phyloP scores from a whole-genome alignment of 148 eudicot genomes.

The Rhododendron simsii region DNA sequence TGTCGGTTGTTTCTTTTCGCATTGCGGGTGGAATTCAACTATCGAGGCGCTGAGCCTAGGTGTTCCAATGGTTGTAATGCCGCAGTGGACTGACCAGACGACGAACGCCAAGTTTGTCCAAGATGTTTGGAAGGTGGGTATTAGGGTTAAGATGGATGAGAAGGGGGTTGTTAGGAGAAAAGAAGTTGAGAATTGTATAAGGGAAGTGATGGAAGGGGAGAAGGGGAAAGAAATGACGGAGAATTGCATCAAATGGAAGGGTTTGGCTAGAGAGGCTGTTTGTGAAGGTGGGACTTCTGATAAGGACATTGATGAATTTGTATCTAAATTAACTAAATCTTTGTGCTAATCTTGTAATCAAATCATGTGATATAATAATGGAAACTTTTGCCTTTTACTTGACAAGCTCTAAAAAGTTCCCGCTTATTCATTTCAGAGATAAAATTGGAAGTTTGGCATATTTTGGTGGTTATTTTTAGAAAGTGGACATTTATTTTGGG shows the following conservation, averaged over 20 bases:
- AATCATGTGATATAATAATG: not conserved
- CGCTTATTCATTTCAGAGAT: not conserved
- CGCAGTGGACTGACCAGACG: slow-evolving; percentile 48
- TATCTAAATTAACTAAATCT: slow-evolving; percentile 14
- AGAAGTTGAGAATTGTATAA: slow-evolving; percentile 32
- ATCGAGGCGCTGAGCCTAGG: slow-evolving; percentile 29
- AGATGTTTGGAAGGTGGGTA: slow-evolving; percentile 48
- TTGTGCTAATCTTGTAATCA: not conserved
- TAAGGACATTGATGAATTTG: slow-evolving; percentile 30
- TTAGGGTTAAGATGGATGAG: slow-evolving; percentile 32
- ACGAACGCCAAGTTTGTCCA: slow-evolving; percentile 42
- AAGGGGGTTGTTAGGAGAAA: slow-evolving; percentile 30
- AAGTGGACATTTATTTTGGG: no score
- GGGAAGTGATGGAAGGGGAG: slow-evolving; percentile 40
- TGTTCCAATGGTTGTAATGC: slow-evolving; percentile 50
- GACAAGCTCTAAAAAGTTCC: not conserved
- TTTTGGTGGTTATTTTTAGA: no score
- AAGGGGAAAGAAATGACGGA: slow-evolving; percentile 23
- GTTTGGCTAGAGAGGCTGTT: slow-evolving; percentile 30
- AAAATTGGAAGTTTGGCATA: no score
- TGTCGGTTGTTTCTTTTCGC: slow-evolving; percentile 38
- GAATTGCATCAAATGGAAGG: slow-evolving; percentile 34
- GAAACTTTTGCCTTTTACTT: not conserved
- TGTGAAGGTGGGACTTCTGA: slow-evolving; percentile 42
- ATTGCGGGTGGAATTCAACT: slow-evolving; percentile 50